Conservation (phyloP, 139 green algal genomes). For the Chlorella sp. region DNA sequence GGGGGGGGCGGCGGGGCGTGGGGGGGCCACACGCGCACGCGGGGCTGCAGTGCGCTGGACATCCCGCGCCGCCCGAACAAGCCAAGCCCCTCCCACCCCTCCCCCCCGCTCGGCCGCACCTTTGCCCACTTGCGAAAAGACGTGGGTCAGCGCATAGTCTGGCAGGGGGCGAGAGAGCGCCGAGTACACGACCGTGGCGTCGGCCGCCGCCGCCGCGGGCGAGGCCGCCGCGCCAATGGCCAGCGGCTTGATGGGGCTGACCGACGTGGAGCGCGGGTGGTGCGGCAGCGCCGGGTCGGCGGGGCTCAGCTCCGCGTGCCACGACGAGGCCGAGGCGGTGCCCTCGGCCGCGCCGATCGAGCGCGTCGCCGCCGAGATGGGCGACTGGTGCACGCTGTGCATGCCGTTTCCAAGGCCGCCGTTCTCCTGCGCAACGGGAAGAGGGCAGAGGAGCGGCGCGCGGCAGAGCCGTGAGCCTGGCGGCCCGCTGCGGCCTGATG, state of each 20-base stretch:
- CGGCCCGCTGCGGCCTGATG: not conserved
- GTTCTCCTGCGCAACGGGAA: too few species aligned
- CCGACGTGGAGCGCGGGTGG: not conserved
- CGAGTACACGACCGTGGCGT: slow-evolving; percentile 51
- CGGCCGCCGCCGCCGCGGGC: too few species aligned
- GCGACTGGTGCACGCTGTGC: slow-evolving; percentile 5
- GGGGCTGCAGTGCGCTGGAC: not conserved
- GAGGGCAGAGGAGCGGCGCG: too few species aligned
- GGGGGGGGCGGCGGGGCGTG: not conserved
- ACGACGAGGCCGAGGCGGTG: not conserved
- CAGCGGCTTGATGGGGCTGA: slow-evolving; percentile 17
- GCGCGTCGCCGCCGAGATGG: too few species aligned
- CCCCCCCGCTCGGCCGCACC: not conserved
- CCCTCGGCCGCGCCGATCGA: too few species aligned
- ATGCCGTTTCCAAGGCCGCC: too few species aligned
- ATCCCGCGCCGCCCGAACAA: not conserved
- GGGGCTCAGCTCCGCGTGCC: not conserved
- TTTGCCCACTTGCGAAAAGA: slow-evolving; percentile 49
- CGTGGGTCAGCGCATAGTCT: slow-evolving; percentile 52
- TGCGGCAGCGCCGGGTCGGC: not conserved
- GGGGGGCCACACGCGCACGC: not conserved
- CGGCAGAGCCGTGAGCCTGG: too few species aligned
- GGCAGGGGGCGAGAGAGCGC: slow-evolving; percentile 49
- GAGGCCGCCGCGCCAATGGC: not conserved
- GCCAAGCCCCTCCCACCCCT: not conserved